Evolutionary conservation across 495 filamentous ascomycete species (phyloP), one percentile per base, ranked within the genome.

Genomic region (Hypoxylon subgilvum): DNA sequence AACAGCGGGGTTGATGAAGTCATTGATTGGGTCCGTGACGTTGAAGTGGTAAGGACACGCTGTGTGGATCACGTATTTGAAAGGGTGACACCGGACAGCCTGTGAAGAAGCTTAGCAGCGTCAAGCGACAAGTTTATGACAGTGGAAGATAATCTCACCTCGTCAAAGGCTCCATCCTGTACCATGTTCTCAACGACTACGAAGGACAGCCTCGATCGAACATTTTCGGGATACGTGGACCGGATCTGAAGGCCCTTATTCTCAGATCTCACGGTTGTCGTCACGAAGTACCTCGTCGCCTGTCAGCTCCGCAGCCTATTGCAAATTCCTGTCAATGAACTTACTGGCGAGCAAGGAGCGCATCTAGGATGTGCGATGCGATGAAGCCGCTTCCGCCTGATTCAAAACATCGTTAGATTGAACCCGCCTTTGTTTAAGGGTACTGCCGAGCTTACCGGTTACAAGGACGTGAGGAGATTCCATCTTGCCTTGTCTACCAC

Each of bases 1-100:
- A 16, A 77, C 69, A 21, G 75, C 75, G 1, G 76, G 76, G 28
- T 74, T 66, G 8, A 77, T 65, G 41, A 76, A 75, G 25, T 77
- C 72, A 6, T 56, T 57, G 4, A 69, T 42, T 1, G 71, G 68
- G 43, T 77, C 72, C n/a, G 66, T 57, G 23, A 58, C 69, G 49
- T 61, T 51, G 9, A 72, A 30, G 18, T 72, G 65, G 49, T 69
- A 77, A 2, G 76, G 76, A 0, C 72, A 76, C 4, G 76, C 75
- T 3, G 75, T 77, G 54, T 79, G 75, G 25, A 79, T 55, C 27
- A 76, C 72, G 13, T 67, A 72, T 57, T 67, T 57, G 30, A 78
- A 68, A 0, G 67, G 66, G n/a, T 44, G 40, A 16, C 21, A 27
- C 9, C 40, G 40, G 13, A 44, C 40, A 44, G 40, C 40, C 40